These are phyloP conservation scores for Eucalyptus cloeziana DNA, from an alignment of 345 rosid genomes.

Conservation along the genomic window DNA sequence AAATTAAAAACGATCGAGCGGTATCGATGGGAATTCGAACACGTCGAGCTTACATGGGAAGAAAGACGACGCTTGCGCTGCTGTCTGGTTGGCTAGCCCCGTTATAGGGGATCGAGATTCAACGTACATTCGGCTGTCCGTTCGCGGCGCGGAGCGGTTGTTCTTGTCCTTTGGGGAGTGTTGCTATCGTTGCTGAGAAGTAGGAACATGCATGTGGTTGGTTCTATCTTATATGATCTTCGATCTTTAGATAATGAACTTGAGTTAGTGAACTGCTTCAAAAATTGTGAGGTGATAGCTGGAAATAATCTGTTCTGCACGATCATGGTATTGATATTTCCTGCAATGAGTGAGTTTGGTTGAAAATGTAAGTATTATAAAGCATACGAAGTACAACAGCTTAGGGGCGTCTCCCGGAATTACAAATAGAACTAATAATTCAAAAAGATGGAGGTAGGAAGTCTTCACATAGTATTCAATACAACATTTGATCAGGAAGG, in stretches of 20 bases:
- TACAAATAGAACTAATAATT: too few relatives aligned
- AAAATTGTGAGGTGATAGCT: background rate
- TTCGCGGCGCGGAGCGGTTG: background rate
- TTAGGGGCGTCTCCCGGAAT: too few relatives aligned
- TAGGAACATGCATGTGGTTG: background rate
- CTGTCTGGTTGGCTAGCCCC: background rate
- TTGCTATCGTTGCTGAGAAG: background rate
- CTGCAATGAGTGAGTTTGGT: background rate
- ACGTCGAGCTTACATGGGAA: background rate
- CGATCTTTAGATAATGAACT: background rate
- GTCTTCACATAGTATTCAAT: too few relatives aligned
- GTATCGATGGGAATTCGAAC: background rate
- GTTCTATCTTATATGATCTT: background rate
- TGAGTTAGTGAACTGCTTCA: background rate
- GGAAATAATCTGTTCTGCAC: background rate
- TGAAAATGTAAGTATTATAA: too few relatives aligned
- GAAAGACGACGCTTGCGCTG: background rate
- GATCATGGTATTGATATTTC: background rate
- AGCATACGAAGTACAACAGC: too few relatives aligned
- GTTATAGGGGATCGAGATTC: background rate
- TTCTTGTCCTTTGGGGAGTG: background rate
- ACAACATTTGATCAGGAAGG: fast-evolving
- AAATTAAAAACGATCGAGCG: background rate
- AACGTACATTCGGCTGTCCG: background rate
- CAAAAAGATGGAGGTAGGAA: too few relatives aligned